Evolutionary conservation across 495 filamentous ascomycete species (phyloP), one percentile per base, ranked within the genome.

Genomic region (Cryomyces antarcticus): DNA sequence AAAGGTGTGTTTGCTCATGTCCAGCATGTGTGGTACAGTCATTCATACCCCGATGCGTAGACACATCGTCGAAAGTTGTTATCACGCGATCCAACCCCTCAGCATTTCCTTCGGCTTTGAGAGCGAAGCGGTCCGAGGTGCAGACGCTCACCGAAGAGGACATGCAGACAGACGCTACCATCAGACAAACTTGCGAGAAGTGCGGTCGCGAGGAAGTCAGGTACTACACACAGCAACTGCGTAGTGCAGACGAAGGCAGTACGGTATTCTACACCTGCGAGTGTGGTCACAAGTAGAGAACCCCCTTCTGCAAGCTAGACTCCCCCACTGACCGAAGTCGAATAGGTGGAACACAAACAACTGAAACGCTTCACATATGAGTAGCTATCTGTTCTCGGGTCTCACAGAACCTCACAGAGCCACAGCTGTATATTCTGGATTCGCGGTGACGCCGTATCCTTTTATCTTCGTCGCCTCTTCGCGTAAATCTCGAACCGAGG

Each of bases 221-320:
- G 54, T 96, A 73, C 57, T 82, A 78, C 29, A 78, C 82, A 3
- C 71, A 84, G 39, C 92, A 97, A 57, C 62, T 94, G 56, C 73
- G 88, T 45, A 77, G 84, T 65, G 92, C 89, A 4, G 89, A 96
- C 59, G 92, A 96, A 71, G 92, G 92, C 41, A 81, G 75, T 50
- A 93, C 86, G 2, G 77, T 89, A 33, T 86, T 93, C 51, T 92
- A 82, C 58, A 77, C 69, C 28, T 94, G 86, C 62, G 49, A 61
- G 34, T 94, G 86, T 54, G 81, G 83, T 44, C 64, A 83, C 57
- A 86, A 77, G 82, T 92, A 70, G 57, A 77, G 7, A 54, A 11
- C n/a, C 13, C 37, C 33, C 11, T 27, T 5, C 38, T 41, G 33
- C 31, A 31, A 7, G 34, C 13, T 13, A 30, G 3, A 28, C 11